A percentile compares a stretch with the other conserved stretches of the same genome.
Conservation (phyloP, 345 rosid genomes). For the Firmiana major region DNA sequence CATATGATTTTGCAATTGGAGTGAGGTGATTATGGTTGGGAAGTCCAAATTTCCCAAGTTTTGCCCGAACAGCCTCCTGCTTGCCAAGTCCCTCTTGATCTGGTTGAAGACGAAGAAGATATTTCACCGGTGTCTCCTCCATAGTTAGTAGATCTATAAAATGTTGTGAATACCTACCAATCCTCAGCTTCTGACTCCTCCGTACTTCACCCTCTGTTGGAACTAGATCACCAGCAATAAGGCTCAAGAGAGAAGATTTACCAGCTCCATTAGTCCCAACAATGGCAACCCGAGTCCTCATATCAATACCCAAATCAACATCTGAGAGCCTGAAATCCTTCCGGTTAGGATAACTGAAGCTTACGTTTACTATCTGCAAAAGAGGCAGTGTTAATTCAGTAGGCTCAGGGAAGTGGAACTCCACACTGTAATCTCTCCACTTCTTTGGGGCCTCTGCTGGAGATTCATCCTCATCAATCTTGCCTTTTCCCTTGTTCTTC, state of each 20-base stretch:
- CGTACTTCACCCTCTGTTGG: conserved; percentile 81
- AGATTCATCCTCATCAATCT: conserved; percentile 69
- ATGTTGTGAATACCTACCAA: conserved; percentile 96
- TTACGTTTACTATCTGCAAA: conserved; percentile 82
- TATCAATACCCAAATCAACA: conserved; percentile 95
- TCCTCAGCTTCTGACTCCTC: conserved; percentile 84
- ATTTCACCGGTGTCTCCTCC: conserved; percentile 93
- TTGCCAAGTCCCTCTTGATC: conserved; percentile 94
- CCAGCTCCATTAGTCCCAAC: conserved; percentile 98
- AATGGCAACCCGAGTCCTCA: conserved; percentile 95
- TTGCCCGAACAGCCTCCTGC: conserved; percentile 93
- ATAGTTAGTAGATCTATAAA: conserved; percentile 85
- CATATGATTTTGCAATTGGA: conserved; percentile 84
- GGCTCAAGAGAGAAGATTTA: conserved; percentile 84
- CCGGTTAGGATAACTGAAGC: conserved; percentile 82
- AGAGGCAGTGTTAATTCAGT: conserved; percentile 94
- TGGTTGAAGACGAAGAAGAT: conserved; percentile 92
- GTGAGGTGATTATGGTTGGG: conserved; percentile 87
- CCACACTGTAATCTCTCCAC: conserved; percentile 93
- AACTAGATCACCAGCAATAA: conserved; percentile 85
- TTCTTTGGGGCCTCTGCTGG: conserved; percentile 71
- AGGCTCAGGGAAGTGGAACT: conserved; percentile 95
- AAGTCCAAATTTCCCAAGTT: conserved; percentile 92
- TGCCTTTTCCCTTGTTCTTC: conserved; percentile 72
- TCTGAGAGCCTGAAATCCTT: conserved; percentile 71